A percentile compares a stretch with the other conserved stretches of the same genome.
Evolutionary conservation across 1,284 basidiomycete species (phyloP).

Genomic region (Naganishia albida): DNA sequence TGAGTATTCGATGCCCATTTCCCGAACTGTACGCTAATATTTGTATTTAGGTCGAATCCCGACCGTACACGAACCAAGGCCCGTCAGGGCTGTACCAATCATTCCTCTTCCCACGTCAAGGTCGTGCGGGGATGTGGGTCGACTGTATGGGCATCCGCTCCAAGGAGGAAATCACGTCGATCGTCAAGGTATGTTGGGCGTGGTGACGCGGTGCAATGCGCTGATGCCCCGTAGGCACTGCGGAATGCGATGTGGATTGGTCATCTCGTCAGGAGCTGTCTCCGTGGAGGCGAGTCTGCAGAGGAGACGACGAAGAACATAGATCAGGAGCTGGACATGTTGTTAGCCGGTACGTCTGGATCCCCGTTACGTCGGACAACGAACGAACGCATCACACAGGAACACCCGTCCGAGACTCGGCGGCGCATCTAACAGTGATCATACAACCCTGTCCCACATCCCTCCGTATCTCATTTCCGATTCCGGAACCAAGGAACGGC

Average conservation of each 20-base stretch:
- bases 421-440: too few relatives aligned
- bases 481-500: background rate
- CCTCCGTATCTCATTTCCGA: constrained; percentile 5
- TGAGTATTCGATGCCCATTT: background rate
- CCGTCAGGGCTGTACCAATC: constrained; percentile 5
- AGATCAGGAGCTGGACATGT: constrained; percentile 10
- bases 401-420: too few relatives aligned
- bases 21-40: background rate
- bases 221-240: constrained; percentile 4
- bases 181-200: background rate
- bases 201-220: too few relatives aligned
- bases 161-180: constrained; percentile 13
- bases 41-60: constrained; percentile 6
- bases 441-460: too few relatives aligned
- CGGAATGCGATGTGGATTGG: constrained; percentile 4
- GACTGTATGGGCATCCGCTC: constrained; percentile 16
- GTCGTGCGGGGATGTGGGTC: constrained; percentile 14
- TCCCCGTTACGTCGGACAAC: background rate
- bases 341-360: constrained; percentile 2
- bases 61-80: constrained; percentile 6
- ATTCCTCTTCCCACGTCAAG: constrained; percentile 11
- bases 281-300: background rate
- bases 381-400: background rate
- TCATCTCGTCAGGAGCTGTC: constrained; percentile 11
- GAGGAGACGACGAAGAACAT: background rate